Evolutionary conservation across 2,329 filamentous ascomycete genomes (phyloP).

Genomic region (Ophiosphaerella korrae): DNA sequence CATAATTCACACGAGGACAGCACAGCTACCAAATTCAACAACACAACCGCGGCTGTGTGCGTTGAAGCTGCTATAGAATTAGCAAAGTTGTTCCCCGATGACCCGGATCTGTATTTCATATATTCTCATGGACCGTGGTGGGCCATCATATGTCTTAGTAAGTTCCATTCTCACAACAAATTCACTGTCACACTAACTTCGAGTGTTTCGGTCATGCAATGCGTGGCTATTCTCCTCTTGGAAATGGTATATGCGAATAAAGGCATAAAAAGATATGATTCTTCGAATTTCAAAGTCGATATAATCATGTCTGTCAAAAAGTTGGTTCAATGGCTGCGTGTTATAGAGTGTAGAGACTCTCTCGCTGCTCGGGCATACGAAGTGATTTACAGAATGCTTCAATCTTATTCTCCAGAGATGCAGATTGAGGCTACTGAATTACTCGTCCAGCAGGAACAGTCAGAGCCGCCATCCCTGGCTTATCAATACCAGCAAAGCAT

Average conservation of each 20-base stretch:
- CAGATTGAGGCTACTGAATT: too few relatives aligned
- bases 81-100: conserved; percentile 39
- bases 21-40: conserved; percentile 40
- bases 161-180: background rate
- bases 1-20: conserved; percentile 28
- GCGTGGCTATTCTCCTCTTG: conserved; percentile 43
- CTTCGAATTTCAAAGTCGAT: conserved; percentile 15
- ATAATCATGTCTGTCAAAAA: conserved; percentile 41
- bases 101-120: conserved; percentile 27
- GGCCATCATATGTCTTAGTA: conserved; percentile 45
- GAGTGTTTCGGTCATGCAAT: conserved; percentile 41
- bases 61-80: conserved; percentile 42
- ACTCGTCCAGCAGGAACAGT: too few relatives aligned
- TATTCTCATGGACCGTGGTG: conserved; percentile 48
- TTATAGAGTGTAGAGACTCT: conserved; percentile 33
- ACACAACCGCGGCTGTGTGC: conserved; percentile 37
- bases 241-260: conserved; percentile 41
- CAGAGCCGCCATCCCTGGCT: too few relatives aligned
- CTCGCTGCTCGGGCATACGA: conserved; percentile 39
- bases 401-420: background rate
- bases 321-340: conserved; percentile 40
- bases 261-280: conserved; percentile 25
- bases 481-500: too few relatives aligned
- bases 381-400: conserved; percentile 20
- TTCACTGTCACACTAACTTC: background rate